Conservation (phyloP, 306 rosid species). For the Quercus suber region DNA sequence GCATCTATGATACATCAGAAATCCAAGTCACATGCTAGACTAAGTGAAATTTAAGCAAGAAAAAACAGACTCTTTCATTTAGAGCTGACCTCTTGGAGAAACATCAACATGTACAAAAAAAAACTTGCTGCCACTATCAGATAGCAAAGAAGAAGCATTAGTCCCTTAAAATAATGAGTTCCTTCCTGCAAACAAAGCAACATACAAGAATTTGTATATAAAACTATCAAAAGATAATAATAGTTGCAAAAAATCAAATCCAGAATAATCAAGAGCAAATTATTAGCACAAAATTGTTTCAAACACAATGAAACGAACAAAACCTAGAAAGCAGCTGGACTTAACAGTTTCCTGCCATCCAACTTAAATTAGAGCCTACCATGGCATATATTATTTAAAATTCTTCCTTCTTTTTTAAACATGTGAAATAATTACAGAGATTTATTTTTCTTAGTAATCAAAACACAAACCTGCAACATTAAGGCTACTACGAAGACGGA, state of each 20-base stretch:
- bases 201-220: neutral
- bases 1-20: no score
- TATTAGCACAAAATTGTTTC: neutral
- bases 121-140: constrained; percentile 82
- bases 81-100: constrained; percentile 20
- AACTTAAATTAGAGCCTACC: neutral
- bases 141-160: constrained; percentile 77
- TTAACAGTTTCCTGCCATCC: neutral
- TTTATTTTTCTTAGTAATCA: neutral
- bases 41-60: neutral
- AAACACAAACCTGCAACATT: constrained; percentile 38
- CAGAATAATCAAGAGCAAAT: neutral
- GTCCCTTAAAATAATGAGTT: constrained; percentile 75
- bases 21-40: neutral
- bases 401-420: neutral
- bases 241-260: neutral
- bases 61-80: neutral
- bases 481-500: no score
- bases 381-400: no score
- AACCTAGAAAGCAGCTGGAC: neutral
- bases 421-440: neutral
- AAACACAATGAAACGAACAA: neutral
- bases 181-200: constrained; percentile 63
- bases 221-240: neutral
- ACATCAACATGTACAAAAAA: constrained; percentile 70